Percentiles rank a stretch among this genome's conserved stretches.
Evolutionary conservation across 257 asterid genomes (phyloP).

Genomic region (Ligustrum vulgare): DNA sequence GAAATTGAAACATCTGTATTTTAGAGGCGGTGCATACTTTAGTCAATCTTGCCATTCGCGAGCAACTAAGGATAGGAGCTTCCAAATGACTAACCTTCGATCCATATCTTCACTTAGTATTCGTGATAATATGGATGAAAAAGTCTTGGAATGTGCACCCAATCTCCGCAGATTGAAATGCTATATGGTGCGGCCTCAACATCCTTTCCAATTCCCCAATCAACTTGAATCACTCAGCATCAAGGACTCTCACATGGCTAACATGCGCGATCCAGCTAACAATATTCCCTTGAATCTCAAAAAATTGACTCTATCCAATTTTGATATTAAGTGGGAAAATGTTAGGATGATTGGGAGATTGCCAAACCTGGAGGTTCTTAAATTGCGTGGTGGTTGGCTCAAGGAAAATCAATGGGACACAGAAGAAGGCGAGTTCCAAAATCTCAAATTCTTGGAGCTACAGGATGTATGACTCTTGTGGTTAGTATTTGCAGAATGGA

Average conservation of each 20-base stretch:
- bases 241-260: no score
- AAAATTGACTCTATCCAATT: not conserved
- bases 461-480: not conserved
- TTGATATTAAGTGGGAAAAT: not conserved
- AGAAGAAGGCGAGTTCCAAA: not conserved
- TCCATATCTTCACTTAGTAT: constrained; percentile 8
- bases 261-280: not conserved
- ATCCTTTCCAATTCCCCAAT: constrained; percentile 1
- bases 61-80: not conserved
- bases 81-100: constrained; percentile 5
- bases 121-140: constrained; percentile 12
- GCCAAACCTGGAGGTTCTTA: not conserved
- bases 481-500: not conserved
- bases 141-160: constrained; percentile 11
- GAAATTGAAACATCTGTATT: constrained; percentile 21
- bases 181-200: not conserved
- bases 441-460: not conserved
- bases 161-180: constrained; percentile 22
- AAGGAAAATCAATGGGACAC: not conserved
- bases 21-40: constrained; percentile 12
- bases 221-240: constrained; percentile 19
- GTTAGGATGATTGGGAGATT: not conserved
- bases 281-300: not conserved
- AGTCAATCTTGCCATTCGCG: constrained; percentile 3
- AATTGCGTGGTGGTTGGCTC: not conserved